These are phyloP conservation scores for Penicillium psychrosexuale DNA, from an alignment of 2,329 filamentous ascomycete species.

Conservation along the genomic window DNA sequence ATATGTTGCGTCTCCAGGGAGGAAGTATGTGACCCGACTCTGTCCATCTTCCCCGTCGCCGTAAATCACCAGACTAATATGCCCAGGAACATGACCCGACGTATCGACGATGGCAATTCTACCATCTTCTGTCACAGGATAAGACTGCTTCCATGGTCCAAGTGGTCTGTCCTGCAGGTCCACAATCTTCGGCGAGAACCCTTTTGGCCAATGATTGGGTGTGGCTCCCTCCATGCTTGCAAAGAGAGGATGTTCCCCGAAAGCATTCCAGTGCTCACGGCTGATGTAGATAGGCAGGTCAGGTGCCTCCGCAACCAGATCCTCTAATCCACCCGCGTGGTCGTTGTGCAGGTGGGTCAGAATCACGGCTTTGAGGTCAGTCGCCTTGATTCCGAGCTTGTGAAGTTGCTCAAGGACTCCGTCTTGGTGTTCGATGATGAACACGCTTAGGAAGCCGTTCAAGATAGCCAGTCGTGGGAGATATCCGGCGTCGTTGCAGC, in stretches of 20 bases:
- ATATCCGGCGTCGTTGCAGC: slow-evolving; percentile 21
- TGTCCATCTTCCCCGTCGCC: neutral
- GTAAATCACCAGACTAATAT: slow-evolving; percentile 33
- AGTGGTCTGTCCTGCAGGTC: slow-evolving; percentile 23
- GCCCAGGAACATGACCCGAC: slow-evolving; percentile 36
- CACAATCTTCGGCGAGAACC: slow-evolving; percentile 31
- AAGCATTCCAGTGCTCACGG: slow-evolving; percentile 32
- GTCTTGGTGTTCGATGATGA: slow-evolving; percentile 8
- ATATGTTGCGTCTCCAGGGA: slow-evolving; percentile 29
- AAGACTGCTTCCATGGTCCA: slow-evolving; percentile 30
- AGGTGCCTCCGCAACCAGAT: slow-evolving; percentile 25
- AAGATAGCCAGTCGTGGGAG: slow-evolving; percentile 18
- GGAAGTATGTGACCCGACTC: slow-evolving; percentile 7
- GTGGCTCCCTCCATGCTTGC: slow-evolving; percentile 29
- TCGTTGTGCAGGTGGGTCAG: slow-evolving; percentile 14
- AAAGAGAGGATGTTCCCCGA: slow-evolving; percentile 26
- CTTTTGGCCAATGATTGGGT: slow-evolving; percentile 32
- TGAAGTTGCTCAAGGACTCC: slow-evolving; percentile 13
- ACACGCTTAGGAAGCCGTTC: slow-evolving; percentile 3
- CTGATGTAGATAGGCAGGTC: slow-evolving; percentile 27
- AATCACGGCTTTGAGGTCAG: slow-evolving; percentile 23
- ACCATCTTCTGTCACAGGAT: slow-evolving; percentile 30
- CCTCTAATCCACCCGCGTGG: slow-evolving; percentile 21
- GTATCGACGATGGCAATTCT: slow-evolving; percentile 33
- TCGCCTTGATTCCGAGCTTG: slow-evolving; percentile 4